Conservation (phyloP, 192 early-diverging fungal species). For the Coemansia guatemalensis region DNA sequence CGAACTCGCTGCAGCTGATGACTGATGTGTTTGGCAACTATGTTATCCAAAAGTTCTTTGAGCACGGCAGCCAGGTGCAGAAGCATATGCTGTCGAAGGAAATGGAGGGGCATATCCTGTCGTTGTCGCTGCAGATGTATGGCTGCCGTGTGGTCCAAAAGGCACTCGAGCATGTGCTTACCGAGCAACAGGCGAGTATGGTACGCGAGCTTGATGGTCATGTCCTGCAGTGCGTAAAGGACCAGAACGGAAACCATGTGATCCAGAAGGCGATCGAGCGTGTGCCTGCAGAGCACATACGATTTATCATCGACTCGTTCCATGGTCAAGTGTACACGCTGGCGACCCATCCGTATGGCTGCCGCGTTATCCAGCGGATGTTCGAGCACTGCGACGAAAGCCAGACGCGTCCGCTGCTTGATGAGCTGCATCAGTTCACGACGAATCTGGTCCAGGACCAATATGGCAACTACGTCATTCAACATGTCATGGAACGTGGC, state of each 20-base stretch:
- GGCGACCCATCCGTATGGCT: conserved; percentile 98
- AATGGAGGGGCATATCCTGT: conserved; percentile 95
- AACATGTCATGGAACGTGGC: conserved; percentile 96
- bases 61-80: conserved; percentile 93
- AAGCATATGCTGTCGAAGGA: conserved; percentile 89
- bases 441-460: conserved; percentile 94
- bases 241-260: conserved; percentile 99
- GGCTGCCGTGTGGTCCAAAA: conserved; percentile 99
- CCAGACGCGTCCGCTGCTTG: conserved; percentile 80
- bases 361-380: conserved; percentile 98
- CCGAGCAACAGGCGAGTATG: conserved; percentile 87
- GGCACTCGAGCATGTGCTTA: conserved; percentile 90
- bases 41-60: conserved; percentile 99
- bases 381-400: conserved; percentile 98
- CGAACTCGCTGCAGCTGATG: conserved; percentile 90
- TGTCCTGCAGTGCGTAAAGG: conserved; percentile 98
- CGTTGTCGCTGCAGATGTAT: conserved; percentile 98
- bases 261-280: conserved; percentile 99
- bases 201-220: conserved; percentile 92
- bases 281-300: conserved; percentile 87
- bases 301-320: conserved; percentile 97
- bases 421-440: conserved; percentile 93
- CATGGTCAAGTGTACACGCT: conserved; percentile 94
- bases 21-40: conserved; percentile 99
- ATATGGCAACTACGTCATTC: conserved; percentile 99